Evolutionary conservation across 192 early-diverging fungal genomes (phyloP), one percentile per base, ranked within the genome.

Genomic region (Chytriomyces hyalinus): DNA sequence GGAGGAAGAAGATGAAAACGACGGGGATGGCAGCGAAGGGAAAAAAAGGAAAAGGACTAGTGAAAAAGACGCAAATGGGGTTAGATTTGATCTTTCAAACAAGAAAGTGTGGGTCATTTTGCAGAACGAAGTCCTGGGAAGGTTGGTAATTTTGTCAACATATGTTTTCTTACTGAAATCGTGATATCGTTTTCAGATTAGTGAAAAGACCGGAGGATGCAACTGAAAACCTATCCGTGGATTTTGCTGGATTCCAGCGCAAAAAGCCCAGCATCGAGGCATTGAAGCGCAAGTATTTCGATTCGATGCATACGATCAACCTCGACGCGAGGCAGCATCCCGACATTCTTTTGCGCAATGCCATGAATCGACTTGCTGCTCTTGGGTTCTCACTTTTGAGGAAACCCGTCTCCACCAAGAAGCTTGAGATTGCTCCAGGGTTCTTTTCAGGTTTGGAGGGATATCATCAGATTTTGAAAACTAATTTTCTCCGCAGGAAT

Each of bases 241-340:
- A 85, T 24, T 44, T 81, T 15, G 43, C 63, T 22, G n/a, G 43
- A 26, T 80, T 77, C 62, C 26, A 48, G 6, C 5, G 10, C 1
- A 67, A 78, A 20, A 47, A 81, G 8, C 2, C n/a, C 20, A 48
- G 46, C 28, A 70, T 88, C 4, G 26, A 68, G 24, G n/a, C 57
- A 24, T 67, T 81, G 24, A 73, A 46, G 13, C 44, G 17, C n/a
- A 67, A 77, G 22, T 75, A 64, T 47, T 85, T 85, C 74, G 74
- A 80, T 48, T 24, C n/a, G 10, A 45, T 82, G 49, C 66, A 78
- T 36, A 73, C 79, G 17, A 74, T 88, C 44, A 77, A 72, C 4
- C 43, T 88, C 20, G 85, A 88, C 73, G 87, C 82, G 3, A 79
- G 82, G 3, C 79, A 84, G 62, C 84, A 84, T 67, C 84, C 85